Percentiles rank a stretch among this genome's conserved stretches.
Conservation (phyloP, 2,329 filamentous ascomycete genomes). For the Harringtonia lauricola region DNA sequence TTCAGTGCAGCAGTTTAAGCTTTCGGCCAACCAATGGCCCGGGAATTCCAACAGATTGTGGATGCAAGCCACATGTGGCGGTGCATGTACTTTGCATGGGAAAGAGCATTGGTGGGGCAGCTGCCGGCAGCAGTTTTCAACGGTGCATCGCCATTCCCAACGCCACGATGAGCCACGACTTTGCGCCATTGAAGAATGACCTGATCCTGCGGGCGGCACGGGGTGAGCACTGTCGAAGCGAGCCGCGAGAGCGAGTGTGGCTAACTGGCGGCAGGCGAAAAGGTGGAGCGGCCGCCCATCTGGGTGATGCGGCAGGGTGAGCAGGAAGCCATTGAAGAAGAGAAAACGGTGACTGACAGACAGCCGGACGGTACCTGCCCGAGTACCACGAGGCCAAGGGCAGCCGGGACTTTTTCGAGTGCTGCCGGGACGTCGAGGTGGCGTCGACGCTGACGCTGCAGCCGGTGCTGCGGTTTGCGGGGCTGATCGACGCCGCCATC, state of each 20-base stretch:
- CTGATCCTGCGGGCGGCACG: conserved; percentile 79
- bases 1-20: no score
- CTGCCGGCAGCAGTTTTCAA: no score
- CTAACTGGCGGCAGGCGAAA: conserved; percentile 50
- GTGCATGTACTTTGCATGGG: no score
- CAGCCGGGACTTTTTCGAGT: conserved; percentile 88
- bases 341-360: neutral
- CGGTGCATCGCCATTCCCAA: no score
- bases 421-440: conserved; percentile 86
- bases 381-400: conserved; percentile 97
- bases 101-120: no score
- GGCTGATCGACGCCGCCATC: conserved; percentile 89
- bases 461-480: conserved; percentile 82
- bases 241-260: neutral
- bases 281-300: conserved; percentile 84
- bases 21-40: no score
- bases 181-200: conserved; percentile 85
- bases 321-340: neutral
- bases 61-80: no score
- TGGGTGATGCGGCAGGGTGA: conserved; percentile 99
- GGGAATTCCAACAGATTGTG: no score
- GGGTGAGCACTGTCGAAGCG: conserved; percentile 42
- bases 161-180: no score
- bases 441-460: conserved; percentile 90
- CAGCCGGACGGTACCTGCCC: conserved; percentile 91